Percentiles rank a stretch among this genome's conserved stretches.
These are phyloP conservation scores for Fusarium fujikuroi DNA, from an alignment of 2,329 filamentous ascomycete species.

Conservation along the genomic window DNA sequence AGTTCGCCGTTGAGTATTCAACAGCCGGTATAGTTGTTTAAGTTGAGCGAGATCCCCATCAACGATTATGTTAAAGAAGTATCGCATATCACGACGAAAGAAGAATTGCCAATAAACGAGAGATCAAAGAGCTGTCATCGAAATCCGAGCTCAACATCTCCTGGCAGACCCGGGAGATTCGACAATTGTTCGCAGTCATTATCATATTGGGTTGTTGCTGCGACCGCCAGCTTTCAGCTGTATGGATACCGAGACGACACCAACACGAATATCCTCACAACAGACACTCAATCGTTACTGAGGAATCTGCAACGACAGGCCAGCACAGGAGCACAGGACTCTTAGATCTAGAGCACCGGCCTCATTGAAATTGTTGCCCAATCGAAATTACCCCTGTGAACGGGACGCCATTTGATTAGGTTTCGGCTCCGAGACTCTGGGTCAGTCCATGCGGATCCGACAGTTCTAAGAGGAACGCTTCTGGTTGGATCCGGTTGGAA, in stretches of 20 bases:
- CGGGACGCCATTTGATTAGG: constrained; percentile 1
- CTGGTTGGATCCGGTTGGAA: constrained; percentile 24
- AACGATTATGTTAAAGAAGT: not conserved
- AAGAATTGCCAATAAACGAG: not conserved
- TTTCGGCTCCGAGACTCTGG: constrained; percentile 23
- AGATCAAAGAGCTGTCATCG: not conserved
- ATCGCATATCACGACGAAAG: constrained; percentile 9
- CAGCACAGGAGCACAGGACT: not conserved
- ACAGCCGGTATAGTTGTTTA: constrained; percentile 28
- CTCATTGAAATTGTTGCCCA: not conserved
- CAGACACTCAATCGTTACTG: not conserved
- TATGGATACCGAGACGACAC: not conserved
- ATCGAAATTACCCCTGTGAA: not conserved
- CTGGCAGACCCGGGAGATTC: not conserved
- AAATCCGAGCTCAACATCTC: not conserved
- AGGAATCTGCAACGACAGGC: not conserved
- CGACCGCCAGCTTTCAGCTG: not conserved
- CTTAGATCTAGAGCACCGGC: not conserved
- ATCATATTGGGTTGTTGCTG: not conserved
- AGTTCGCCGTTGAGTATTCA: constrained; percentile 19
- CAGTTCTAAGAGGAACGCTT: constrained; percentile 8
- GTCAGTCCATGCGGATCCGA: constrained; percentile 8
- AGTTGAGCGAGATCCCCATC: constrained; percentile 37
- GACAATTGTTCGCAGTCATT: not conserved
- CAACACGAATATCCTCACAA: not conserved